phyloP scores from a whole-genome alignment of 805 yeast genomes.

The Priceomyces melissophilus region DNA sequence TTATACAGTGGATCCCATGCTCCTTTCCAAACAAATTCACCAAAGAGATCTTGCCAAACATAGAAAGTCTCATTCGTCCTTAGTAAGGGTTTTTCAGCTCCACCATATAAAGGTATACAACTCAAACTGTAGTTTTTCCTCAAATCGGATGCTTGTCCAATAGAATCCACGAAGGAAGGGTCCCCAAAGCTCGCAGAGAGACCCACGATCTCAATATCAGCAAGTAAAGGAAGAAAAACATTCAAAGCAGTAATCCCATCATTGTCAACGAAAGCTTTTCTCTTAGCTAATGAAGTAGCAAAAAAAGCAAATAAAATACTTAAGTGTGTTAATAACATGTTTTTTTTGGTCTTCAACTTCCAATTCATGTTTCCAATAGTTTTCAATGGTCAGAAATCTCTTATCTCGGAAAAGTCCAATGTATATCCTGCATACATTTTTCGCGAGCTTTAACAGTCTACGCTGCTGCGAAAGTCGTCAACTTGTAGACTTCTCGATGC shows the following conservation, averaged over 20 bases:
- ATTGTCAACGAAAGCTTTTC: conserved; percentile 40
- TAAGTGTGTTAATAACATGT: not conserved
- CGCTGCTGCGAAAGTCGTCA: too few relatives aligned
- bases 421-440: too few relatives aligned
- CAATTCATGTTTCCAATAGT: too few relatives aligned
- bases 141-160: conserved; percentile 29
- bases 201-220: conserved; percentile 40
- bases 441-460: too few relatives aligned
- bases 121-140: conserved; percentile 29
- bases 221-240: conserved; percentile 33
- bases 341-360: not conserved
- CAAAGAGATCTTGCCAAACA: conserved; percentile 34
- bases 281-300: conserved; percentile 6
- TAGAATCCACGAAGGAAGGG: conserved; percentile 36
- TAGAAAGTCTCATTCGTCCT: conserved; percentile 39
- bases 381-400: too few relatives aligned
- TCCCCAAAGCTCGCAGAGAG: conserved; percentile 38
- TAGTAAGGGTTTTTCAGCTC: conserved; percentile 36
- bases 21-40: conserved; percentile 42
- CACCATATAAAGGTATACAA: conserved; percentile 35
- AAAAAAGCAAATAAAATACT: not conserved
- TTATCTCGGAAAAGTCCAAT: too few relatives aligned
- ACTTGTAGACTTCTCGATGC: too few relatives aligned
- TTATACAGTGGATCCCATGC: conserved; percentile 30
- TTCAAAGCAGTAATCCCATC: conserved; percentile 39